These are phyloP conservation scores for Trichocomaceae sp. DNA, from an alignment of 2,329 filamentous ascomycete species.

Conservation along the genomic window DNA sequence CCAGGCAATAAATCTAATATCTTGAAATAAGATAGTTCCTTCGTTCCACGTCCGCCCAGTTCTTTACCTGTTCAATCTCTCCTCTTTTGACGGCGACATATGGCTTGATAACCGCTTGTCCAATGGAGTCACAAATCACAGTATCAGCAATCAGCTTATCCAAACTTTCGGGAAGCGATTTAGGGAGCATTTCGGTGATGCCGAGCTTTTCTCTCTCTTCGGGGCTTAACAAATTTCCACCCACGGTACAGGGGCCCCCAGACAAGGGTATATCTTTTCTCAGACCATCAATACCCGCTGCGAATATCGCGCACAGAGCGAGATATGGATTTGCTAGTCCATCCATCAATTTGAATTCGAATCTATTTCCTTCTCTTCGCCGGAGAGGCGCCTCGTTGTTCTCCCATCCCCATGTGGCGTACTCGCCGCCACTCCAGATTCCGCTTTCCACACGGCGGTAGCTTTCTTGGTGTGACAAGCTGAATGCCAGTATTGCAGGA, in stretches of 20 bases:
- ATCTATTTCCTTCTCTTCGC: constrained; percentile 18
- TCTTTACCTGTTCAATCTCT: constrained; percentile 6
- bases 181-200: background rate
- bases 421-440: constrained; percentile 24
- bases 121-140: background rate
- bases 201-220: constrained; percentile 1
- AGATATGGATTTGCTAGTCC: constrained; percentile 25
- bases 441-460: constrained; percentile 21
- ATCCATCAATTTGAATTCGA: constrained; percentile 23
- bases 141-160: background rate
- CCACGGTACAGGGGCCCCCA: constrained; percentile 4
- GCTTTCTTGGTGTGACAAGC: constrained; percentile 19
- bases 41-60: constrained; percentile 5
- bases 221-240: background rate
- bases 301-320: constrained; percentile 19
- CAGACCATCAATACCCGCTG: constrained; percentile 18
- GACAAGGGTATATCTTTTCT: background rate
- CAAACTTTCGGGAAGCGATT: constrained; percentile 4
- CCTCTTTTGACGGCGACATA: constrained; percentile 9
- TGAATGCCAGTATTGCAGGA: constrained; percentile 20
- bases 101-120: background rate
- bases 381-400: constrained; percentile 23
- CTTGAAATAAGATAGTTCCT: constrained; percentile 9
- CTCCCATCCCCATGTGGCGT: constrained; percentile 21
- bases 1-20: background rate